Conservation (phyloP, 331 rosid species). For the Quercus lobata region DNA sequence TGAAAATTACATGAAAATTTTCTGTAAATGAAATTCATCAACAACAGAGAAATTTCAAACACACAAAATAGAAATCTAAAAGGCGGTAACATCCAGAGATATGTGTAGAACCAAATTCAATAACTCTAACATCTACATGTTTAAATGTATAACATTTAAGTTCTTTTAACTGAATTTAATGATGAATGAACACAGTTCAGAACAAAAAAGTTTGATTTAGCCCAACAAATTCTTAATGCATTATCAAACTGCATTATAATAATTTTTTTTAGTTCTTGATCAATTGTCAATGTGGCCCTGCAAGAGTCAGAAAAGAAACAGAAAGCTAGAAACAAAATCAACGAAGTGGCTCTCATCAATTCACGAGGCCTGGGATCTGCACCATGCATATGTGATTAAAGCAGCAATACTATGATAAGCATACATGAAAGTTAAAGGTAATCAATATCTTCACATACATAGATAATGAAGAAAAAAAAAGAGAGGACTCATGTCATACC, state of each 20-base stretch:
- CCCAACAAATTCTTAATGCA: background rate
- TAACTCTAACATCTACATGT: background rate
- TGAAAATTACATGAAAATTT: background rate
- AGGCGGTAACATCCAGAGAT: background rate
- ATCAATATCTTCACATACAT: background rate
- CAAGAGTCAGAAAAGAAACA: background rate
- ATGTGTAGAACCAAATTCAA: background rate
- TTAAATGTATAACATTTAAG: background rate
- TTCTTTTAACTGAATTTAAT: background rate
- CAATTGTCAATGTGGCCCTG: slow-evolving; percentile 8
- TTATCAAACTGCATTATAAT: background rate
- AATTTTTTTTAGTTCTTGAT: background rate
- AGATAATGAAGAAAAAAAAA: background rate
- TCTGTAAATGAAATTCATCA: background rate
- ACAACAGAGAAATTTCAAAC: background rate
- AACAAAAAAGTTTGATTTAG: background rate
- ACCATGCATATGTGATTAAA: background rate
- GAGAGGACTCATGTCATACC: slow-evolving; percentile 51
- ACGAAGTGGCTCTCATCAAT: slow-evolving; percentile 3
- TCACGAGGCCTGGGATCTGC: background rate
- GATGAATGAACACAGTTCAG: background rate
- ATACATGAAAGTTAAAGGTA: slow-evolving; percentile 6
- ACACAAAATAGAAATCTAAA: background rate
- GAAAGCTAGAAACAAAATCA: background rate
- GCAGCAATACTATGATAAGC: slow-evolving; percentile 5